Conservation (phyloP, 2,329 filamentous ascomycete genomes). For the Aspergillus amoenus region DNA sequence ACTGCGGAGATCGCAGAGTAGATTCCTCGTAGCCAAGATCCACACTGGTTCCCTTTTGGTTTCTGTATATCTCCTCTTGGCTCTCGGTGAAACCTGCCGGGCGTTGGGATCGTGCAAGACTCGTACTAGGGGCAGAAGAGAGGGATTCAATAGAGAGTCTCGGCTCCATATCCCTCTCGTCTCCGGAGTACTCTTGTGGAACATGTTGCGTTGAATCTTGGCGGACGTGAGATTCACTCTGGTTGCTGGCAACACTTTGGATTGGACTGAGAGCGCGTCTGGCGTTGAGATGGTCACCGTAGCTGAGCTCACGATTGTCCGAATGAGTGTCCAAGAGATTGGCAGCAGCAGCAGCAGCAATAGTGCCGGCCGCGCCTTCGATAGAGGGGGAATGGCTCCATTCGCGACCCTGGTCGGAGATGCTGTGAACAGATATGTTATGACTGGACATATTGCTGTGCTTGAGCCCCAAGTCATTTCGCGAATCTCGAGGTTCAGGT, state of each 20-base stretch:
- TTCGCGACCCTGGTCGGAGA: conserved; percentile 47
- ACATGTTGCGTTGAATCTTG: conserved; percentile 58
- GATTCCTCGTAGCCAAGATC: conserved; percentile 42
- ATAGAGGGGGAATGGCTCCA: conserved; percentile 31
- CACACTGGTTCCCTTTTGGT: conserved; percentile 35
- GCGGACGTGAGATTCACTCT: conserved; percentile 64
- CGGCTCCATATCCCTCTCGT: conserved; percentile 55
- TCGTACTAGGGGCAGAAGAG: conserved; percentile 59
- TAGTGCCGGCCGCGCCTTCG: conserved; percentile 37
- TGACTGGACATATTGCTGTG: conserved; percentile 60
- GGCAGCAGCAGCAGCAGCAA: conserved; percentile 41
- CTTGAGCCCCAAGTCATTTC: conserved; percentile 63
- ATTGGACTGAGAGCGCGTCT: conserved; percentile 80
- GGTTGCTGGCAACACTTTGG: conserved; percentile 87
- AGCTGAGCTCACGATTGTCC: conserved; percentile 52
- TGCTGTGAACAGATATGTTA: conserved; percentile 48
- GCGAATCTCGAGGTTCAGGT: conserved; percentile 59
- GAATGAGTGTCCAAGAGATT: conserved; percentile 40
- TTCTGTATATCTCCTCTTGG: conserved; percentile 49
- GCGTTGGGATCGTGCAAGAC: conserved; percentile 55
- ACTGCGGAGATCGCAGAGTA: conserved; percentile 23
- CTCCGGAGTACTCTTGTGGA: conserved; percentile 56
- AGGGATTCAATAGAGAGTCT: conserved; percentile 58
- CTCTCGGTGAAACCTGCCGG: conserved; percentile 54
- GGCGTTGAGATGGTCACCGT: conserved; percentile 58